Evolutionary conservation across 2,329 filamentous ascomycete genomes (phyloP), one percentile per base, ranked within the genome.

Genomic region (Grosmannia penicillata): DNA sequence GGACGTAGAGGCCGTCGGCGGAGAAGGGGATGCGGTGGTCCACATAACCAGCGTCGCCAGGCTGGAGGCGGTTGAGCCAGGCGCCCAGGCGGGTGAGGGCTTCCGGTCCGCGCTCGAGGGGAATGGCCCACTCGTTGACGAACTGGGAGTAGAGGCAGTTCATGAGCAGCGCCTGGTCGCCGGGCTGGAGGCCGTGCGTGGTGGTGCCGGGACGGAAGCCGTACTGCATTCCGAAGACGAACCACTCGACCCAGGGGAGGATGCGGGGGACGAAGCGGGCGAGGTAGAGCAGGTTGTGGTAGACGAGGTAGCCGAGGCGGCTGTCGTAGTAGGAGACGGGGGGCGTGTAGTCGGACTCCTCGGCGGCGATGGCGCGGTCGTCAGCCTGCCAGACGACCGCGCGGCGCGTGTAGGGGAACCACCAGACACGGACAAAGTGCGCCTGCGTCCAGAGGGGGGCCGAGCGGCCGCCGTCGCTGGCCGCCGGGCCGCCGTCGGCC

Each of bases 121-220:
- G 89, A 7, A 98, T 70, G 1, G 89, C 89, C 91, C 91, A 98
- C 56, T 98, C 91, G 56, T 98, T 95, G 47, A 98, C 91, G 51
- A 85, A 94, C 54, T 98, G 91, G n/a, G 82, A 89, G 65, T 95
- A 98, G 6, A 96, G 72, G 53, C 91, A 98, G 63, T 98, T 91
- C 82, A 98, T 89, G 37, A 95, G 68, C 33, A 96, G 71, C 11
- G 86, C 89, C 46, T 79, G 66, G 43, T 81, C 75, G 45, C 81
- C 82, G 18, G 80, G 76, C 57, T 95, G 82, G 15, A 95, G 73
- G 6, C 81, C 89, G 37, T 69, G 68, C 4, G 68, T 70, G 36
- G 75, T 76, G 43, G 83, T 72, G 25, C 66, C 66, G 47, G 53
- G 49, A 17, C 43, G 31, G 67, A 95, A 95, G 37, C 89, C 89